These are phyloP conservation scores for Lentinula novae-zelandiae DNA, from an alignment of 1,284 basidiomycete genomes.

Conservation along the genomic window DNA sequence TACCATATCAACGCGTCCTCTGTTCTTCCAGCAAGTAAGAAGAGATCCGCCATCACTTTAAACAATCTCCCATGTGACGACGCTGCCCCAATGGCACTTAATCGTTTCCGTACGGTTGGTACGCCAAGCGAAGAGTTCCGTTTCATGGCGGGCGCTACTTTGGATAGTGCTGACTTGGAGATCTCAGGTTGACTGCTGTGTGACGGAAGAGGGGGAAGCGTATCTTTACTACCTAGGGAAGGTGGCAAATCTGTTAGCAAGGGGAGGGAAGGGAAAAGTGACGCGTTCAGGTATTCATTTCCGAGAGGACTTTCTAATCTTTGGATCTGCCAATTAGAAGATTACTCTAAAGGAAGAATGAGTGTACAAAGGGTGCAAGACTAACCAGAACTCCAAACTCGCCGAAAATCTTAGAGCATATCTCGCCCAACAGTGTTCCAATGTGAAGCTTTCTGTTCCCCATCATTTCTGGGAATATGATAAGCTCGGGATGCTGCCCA, in stretches of 20 bases:
- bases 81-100: constrained; percentile 59
- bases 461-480: constrained; percentile 76
- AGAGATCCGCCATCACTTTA: constrained; percentile 88
- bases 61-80: constrained; percentile 77
- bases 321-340: constrained; percentile 42
- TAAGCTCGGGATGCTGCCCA: constrained; percentile 57
- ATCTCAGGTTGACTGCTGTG: constrained; percentile 58
- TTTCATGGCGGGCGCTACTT: constrained; percentile 42
- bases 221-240: constrained; percentile 45
- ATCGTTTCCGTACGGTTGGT: constrained; percentile 51
- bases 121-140: constrained; percentile 51
- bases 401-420: constrained; percentile 80
- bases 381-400: constrained; percentile 79
- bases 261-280: constrained; percentile 58
- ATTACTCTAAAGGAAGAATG: constrained; percentile 12
- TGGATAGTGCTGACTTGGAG: constrained; percentile 34
- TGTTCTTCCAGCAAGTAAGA: constrained; percentile 77
- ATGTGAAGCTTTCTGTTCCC: constrained; percentile 80
- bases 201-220: constrained; percentile 42
- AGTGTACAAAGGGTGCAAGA: constrained; percentile 2
- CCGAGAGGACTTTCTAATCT: constrained; percentile 67
- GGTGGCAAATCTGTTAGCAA: constrained; percentile 55
- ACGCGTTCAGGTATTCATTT: constrained; percentile 71
- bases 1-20: constrained; percentile 81
- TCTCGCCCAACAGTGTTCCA: constrained; percentile 79